These are phyloP conservation scores for Cordyceps fumosorosea DNA, from an alignment of 2,329 filamentous ascomycete genomes.

Conservation along the genomic window DNA sequence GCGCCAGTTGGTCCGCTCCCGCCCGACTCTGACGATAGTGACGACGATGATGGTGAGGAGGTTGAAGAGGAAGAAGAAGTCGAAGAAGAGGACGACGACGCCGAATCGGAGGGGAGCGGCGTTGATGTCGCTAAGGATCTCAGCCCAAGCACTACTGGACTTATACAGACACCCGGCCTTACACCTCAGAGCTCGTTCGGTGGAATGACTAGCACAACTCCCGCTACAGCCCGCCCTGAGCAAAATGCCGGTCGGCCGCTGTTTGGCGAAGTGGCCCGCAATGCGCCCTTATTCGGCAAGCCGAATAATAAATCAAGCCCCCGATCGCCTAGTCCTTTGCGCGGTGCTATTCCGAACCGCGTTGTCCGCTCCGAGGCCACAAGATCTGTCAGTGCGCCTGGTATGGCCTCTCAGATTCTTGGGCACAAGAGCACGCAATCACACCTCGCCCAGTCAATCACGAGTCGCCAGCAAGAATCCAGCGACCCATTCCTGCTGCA, in stretches of 20 bases:
- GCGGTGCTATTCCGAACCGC: slow-evolving; percentile 48
- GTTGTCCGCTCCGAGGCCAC: slow-evolving; percentile 42
- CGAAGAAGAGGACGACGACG: slow-evolving; percentile 42
- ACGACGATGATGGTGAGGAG: slow-evolving; percentile 31
- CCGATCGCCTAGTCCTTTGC: slow-evolving; percentile 66
- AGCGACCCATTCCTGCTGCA: slow-evolving; percentile 44
- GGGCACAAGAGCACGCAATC: slow-evolving; percentile 33
- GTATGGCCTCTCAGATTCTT: slow-evolving; percentile 50
- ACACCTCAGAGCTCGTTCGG: slow-evolving; percentile 56
- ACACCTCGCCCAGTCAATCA: slow-evolving; percentile 32
- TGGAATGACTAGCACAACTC: slow-evolving; percentile 35
- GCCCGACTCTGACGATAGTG: slow-evolving; percentile 19
- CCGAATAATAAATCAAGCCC: slow-evolving; percentile 48
- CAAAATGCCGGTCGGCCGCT: slow-evolving; percentile 38
- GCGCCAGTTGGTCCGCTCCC: slow-evolving; percentile 25
- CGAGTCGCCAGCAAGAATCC: slow-evolving; percentile 30
- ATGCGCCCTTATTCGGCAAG: slow-evolving; percentile 48
- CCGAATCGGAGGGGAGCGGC: slow-evolving; percentile 52
- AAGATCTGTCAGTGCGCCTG: slow-evolving; percentile 55
- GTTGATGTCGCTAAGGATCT: slow-evolving; percentile 60
- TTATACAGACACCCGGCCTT: slow-evolving; percentile 41
- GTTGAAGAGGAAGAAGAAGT: slow-evolving; percentile 35
- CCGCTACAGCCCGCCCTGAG: slow-evolving; percentile 29
- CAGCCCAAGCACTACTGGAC: slow-evolving; percentile 42
- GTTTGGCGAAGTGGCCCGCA: slow-evolving; percentile 49